These are phyloP conservation scores for Neofusicoccum parvum DNA, from an alignment of 2,329 filamentous ascomycete genomes.

Conservation along the genomic window DNA sequence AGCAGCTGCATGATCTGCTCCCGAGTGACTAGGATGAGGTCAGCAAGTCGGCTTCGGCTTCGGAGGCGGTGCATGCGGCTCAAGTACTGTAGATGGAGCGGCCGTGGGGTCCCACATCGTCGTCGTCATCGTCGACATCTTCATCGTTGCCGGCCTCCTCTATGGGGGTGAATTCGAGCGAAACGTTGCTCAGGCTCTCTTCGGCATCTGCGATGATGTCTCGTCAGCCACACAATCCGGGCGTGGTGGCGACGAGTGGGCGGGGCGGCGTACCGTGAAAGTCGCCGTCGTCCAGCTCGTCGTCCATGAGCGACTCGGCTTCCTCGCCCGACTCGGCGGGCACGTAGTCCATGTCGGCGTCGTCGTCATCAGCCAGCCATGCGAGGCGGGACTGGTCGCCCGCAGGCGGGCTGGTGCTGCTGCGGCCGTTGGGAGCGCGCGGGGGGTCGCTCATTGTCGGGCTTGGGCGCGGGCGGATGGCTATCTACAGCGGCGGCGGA, in stretches of 20 bases:
- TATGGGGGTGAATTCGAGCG: conserved; percentile 36
- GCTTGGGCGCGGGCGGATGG: background rate
- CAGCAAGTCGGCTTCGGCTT: conserved; percentile 15
- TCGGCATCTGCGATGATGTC: conserved; percentile 39
- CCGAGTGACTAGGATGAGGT: conserved; percentile 43
- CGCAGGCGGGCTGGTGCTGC: background rate
- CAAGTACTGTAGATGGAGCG: conserved; percentile 26
- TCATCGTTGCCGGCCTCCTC: conserved; percentile 32
- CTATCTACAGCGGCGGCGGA: background rate
- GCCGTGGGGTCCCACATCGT: conserved; percentile 35
- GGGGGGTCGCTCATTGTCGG: conserved; percentile 15
- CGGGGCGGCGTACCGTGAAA: conserved; percentile 36
- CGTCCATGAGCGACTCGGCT: conserved; percentile 40
- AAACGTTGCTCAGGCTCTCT: conserved; percentile 45
- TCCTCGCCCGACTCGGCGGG: conserved; percentile 41
- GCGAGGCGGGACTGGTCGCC: background rate
- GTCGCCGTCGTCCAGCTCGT: conserved; percentile 38
- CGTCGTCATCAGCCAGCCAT: conserved; percentile 40
- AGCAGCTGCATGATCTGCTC: conserved; percentile 58
- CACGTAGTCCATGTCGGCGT: conserved; percentile 54
- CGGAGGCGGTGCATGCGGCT: conserved; percentile 19
- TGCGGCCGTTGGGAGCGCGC: conserved; percentile 1
- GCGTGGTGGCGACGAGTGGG: background rate
- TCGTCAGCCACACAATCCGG: conserved; percentile 23
- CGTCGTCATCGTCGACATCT: conserved; percentile 32